Conservation (phyloP, 2,329 filamentous ascomycete species). For the Neocucurbitaria cava region DNA sequence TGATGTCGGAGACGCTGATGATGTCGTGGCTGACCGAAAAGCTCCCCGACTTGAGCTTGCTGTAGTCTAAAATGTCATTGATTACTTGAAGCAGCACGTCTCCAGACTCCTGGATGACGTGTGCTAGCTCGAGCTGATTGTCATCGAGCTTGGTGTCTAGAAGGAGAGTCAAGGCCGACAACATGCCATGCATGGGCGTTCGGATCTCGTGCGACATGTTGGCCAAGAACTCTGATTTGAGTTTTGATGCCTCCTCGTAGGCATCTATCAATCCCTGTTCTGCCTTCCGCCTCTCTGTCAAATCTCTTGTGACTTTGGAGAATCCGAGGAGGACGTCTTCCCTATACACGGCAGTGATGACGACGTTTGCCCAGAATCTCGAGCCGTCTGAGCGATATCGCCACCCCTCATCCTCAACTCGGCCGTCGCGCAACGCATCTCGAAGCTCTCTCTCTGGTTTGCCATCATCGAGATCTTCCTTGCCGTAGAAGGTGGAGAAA, state of each 20-base stretch:
- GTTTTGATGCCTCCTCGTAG: slow-evolving; percentile 67
- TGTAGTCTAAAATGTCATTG: slow-evolving; percentile 72
- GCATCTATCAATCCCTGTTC: slow-evolving; percentile 64
- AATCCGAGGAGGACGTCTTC: slow-evolving; percentile 63
- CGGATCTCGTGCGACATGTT: slow-evolving; percentile 71
- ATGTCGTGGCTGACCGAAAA: slow-evolving; percentile 64
- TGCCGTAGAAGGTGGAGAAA: slow-evolving; percentile 64
- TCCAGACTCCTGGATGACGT: slow-evolving; percentile 66
- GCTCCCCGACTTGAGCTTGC: slow-evolving; percentile 66
- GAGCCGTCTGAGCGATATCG: slow-evolving; percentile 65
- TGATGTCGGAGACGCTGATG: slow-evolving; percentile 56
- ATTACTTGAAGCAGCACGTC: slow-evolving; percentile 66
- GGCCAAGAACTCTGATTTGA: slow-evolving; percentile 68
- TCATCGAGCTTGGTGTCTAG: slow-evolving; percentile 60
- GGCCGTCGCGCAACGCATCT: slow-evolving; percentile 61
- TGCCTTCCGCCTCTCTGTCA: slow-evolving; percentile 63
- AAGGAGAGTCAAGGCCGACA: slow-evolving; percentile 65
- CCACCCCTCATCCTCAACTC: slow-evolving; percentile 67
- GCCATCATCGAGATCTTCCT: slow-evolving; percentile 56
- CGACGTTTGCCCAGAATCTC: slow-evolving; percentile 66
- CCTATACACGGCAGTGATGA: slow-evolving; percentile 64
- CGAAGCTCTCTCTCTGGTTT: slow-evolving; percentile 62
- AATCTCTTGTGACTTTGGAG: slow-evolving; percentile 65
- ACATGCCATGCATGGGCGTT: slow-evolving; percentile 69
- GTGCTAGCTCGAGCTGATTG: slow-evolving; percentile 63